These are phyloP conservation scores for Nelumbo lutea DNA, from an alignment of 164 flowering plant species.

Conservation along the genomic window DNA sequence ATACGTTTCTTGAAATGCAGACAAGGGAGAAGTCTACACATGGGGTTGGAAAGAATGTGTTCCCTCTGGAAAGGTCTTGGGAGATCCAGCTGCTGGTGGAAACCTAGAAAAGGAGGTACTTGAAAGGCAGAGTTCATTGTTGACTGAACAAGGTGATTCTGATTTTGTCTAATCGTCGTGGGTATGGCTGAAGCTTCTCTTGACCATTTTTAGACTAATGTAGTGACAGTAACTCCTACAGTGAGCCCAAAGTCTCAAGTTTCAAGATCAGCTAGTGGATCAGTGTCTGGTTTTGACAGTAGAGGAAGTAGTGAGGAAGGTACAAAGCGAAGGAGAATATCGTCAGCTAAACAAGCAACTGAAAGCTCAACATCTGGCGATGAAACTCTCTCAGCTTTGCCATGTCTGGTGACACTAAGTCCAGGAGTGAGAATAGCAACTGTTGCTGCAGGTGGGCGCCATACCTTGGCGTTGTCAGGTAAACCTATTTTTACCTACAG, in stretches of 20 bases:
- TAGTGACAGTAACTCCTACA: conserved; percentile 26
- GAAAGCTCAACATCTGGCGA: conserved; percentile 73
- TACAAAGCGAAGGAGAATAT: conserved; percentile 68
- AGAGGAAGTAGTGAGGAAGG: conserved; percentile 60
- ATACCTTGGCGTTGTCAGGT: conserved; percentile 94
- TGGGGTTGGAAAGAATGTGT: conserved; percentile 99
- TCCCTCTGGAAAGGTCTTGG: conserved; percentile 82
- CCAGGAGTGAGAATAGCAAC: conserved; percentile 73
- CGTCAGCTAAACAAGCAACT: conserved; percentile 59
- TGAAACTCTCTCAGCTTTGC: conserved; percentile 73
- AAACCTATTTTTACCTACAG: conserved; percentile 8
- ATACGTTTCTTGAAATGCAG: conserved; percentile 27
- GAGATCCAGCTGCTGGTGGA: conserved; percentile 41
- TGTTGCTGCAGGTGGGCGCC: conserved; percentile 99
- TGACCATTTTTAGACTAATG: conserved; percentile 19
- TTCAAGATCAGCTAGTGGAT: conserved; percentile 41
- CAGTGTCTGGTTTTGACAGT: conserved; percentile 35
- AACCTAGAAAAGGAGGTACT: conserved; percentile 41
- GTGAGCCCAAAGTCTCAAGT: conserved; percentile 68
- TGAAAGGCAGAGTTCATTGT: conserved; percentile 42
- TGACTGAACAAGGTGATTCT: conserved; percentile 67
- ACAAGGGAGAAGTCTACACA: conserved; percentile 73
- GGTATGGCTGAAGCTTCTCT: background rate
- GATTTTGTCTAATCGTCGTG: background rate
- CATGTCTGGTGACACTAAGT: conserved; percentile 74